phyloP scores from a whole-genome alignment of 345 rosid genomes.

The Rhodamnia argentea region DNA sequence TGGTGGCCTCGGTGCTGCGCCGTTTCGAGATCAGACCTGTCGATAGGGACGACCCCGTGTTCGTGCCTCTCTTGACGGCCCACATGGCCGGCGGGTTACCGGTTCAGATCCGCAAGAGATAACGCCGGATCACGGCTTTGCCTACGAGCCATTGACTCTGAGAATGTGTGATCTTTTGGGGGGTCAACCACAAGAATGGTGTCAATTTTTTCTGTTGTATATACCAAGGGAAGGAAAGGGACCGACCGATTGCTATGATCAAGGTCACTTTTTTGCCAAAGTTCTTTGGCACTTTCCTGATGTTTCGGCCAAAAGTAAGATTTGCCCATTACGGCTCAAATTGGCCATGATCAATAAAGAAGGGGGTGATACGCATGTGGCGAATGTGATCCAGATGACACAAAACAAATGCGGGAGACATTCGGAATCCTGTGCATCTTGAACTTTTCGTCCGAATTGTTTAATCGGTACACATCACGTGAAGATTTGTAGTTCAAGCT shows the following conservation, averaged over 20 bases:
- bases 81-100: constrained; percentile 39
- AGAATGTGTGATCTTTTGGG: neutral
- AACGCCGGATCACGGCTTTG: constrained; percentile 24
- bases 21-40: constrained; percentile 16
- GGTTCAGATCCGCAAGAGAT: constrained; percentile 38
- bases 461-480: neutral
- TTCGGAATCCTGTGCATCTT: neutral
- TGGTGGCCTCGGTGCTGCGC: constrained; percentile 21
- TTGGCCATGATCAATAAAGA: neutral
- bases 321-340: neutral
- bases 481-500: neutral
- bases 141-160: neutral
- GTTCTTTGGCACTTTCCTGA: neutral
- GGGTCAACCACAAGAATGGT: neutral
- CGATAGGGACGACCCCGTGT: constrained; percentile 5
- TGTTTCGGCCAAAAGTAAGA: neutral
- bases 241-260: neutral
- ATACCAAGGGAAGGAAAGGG: neutral
- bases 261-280: neutral
- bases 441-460: neutral
- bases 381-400: neutral
- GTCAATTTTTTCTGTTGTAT: neutral
- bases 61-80: constrained; percentile 35
- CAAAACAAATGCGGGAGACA: neutral
- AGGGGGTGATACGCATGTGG: neutral